Evolutionary conservation across 1,139 yeast species (phyloP).

Genomic region (Arxiozyma telluris): DNA sequence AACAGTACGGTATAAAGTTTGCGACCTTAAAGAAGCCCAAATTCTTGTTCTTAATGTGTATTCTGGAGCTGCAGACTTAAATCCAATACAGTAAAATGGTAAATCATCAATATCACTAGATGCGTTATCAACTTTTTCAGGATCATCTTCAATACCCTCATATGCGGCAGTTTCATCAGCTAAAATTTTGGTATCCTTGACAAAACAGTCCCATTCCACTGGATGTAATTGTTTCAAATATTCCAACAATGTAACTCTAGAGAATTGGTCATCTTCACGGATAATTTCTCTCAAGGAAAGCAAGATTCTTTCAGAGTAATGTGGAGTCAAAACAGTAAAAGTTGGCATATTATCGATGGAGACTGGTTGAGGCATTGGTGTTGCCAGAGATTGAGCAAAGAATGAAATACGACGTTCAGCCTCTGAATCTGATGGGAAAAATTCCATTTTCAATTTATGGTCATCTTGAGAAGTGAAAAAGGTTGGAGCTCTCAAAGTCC

Average conservation of each 20-base stretch:
- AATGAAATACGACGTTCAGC: slow-evolving; percentile 99
- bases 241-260: slow-evolving; percentile 92
- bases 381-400: slow-evolving; percentile 96
- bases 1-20: slow-evolving; percentile 95
- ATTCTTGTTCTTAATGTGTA: slow-evolving; percentile 96
- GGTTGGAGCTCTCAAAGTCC: slow-evolving; percentile 97
- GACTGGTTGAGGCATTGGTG: slow-evolving; percentile 96
- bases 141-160: slow-evolving; percentile 59
- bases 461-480: slow-evolving; percentile 98
- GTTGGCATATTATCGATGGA: slow-evolving; percentile 99
- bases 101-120: slow-evolving; percentile 91
- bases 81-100: slow-evolving; percentile 98
- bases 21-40: slow-evolving; percentile 98
- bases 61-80: slow-evolving; percentile 99
- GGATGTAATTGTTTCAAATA: slow-evolving; percentile 97
- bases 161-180: slow-evolving; percentile 95
- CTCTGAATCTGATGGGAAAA: slow-evolving; percentile 92
- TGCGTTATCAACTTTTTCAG: slow-evolving; percentile 57
- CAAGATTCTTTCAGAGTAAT: slow-evolving; percentile 92
- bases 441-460: slow-evolving; percentile 87
- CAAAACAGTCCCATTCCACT: slow-evolving; percentile 98
- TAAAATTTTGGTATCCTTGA: slow-evolving; percentile 93
- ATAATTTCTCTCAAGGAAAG: slow-evolving; percentile 92
- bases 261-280: slow-evolving; percentile 97
- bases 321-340: slow-evolving; percentile 95